These are phyloP conservation scores for Cyberlindnera euphorbiae DNA, from an alignment of 805 yeast genomes.

Conservation along the genomic window DNA sequence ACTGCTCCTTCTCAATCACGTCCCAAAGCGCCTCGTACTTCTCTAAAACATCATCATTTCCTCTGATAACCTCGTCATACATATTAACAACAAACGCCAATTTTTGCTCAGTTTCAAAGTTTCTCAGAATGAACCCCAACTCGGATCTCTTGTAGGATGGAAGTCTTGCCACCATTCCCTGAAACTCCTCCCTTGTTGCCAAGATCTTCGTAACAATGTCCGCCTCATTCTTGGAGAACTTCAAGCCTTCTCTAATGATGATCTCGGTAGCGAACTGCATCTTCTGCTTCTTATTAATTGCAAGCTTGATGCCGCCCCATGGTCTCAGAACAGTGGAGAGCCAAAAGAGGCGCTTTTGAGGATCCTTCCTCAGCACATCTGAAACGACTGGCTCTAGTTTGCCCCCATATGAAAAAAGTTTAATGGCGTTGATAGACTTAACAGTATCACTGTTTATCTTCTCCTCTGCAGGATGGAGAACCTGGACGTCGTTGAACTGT, in stretches of 20 bases:
- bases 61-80: slow-evolving; percentile 11
- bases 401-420: neutral
- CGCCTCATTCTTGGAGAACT: slow-evolving; percentile 53
- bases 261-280: slow-evolving; percentile 38
- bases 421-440: slow-evolving; percentile 2
- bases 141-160: slow-evolving; percentile 44
- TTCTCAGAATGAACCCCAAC: slow-evolving; percentile 55
- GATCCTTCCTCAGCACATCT: slow-evolving; percentile 3
- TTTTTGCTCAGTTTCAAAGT: slow-evolving; percentile 49
- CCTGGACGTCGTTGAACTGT: slow-evolving; percentile 16
- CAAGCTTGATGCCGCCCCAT: slow-evolving; percentile 37
- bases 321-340: slow-evolving; percentile 45
- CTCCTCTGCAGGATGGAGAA: slow-evolving; percentile 5
- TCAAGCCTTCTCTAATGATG: slow-evolving; percentile 65
- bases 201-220: slow-evolving; percentile 45
- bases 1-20: slow-evolving; percentile 10
- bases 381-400: slow-evolving; percentile 1
- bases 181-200: slow-evolving; percentile 27
- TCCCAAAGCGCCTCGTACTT: slow-evolving; percentile 18
- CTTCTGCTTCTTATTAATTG: slow-evolving; percentile 35
- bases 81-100: slow-evolving; percentile 32
- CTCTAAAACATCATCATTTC: neutral
- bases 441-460: slow-evolving; percentile 22
- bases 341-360: slow-evolving; percentile 28
- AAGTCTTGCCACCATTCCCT: slow-evolving; percentile 25